Base-by-base conservation (phyloP, 148 eudicot species). In the Mesembryanthemum crystallinum region DNA sequence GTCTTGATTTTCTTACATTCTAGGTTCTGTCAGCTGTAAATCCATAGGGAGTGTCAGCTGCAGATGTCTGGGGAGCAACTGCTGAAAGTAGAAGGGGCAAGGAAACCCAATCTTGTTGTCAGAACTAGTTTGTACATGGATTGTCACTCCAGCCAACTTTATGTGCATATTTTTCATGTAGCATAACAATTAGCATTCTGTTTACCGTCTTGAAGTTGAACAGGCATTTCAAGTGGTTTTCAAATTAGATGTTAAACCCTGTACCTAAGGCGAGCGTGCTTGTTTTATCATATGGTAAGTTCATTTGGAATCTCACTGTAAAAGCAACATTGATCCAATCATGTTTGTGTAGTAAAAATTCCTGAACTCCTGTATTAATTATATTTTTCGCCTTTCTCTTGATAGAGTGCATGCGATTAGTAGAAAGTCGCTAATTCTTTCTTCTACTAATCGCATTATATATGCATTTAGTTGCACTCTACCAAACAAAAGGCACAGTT, bases 11-110 rank as follows among this genome's bases (percentile, higher is more conserved):
- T 55, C 30, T 37, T 43, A 17, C 58, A 12, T 80, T 64, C n/a
- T 68, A 80, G 83, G 79, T 80, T 24, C 45, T 76, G 43, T 76
- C 71, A 11, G 79, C 79, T 20, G 52, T 67, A 64, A 71, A 80
- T 76, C 37, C 63, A 24, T 57, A 76, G 68, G 70, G 24, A 63
- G 3, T 67, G 52, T 35, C 43, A 7, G 4, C 66, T 11, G 8
- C 43, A 1, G 25, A 7, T 1, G 21, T 21, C 4, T 33, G 21
- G 5, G 15, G n/a, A n/a, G n/a, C n/a, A n/a, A n/a, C n/a, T n/a
- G n/a, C n/a, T n/a, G n/a, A n/a, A n/a, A n/a, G n/a, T n/a, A n/a
- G n/a, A n/a, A n/a, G n/a, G n/a, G 20, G 67, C 30, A 27, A 60
- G 15, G 30, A 35, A 35, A 3, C 39, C 13, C 35, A 13, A 15